These are phyloP conservation scores for Periconia macrospinosa DNA, from an alignment of 2,329 filamentous ascomycete species.

Conservation along the genomic window DNA sequence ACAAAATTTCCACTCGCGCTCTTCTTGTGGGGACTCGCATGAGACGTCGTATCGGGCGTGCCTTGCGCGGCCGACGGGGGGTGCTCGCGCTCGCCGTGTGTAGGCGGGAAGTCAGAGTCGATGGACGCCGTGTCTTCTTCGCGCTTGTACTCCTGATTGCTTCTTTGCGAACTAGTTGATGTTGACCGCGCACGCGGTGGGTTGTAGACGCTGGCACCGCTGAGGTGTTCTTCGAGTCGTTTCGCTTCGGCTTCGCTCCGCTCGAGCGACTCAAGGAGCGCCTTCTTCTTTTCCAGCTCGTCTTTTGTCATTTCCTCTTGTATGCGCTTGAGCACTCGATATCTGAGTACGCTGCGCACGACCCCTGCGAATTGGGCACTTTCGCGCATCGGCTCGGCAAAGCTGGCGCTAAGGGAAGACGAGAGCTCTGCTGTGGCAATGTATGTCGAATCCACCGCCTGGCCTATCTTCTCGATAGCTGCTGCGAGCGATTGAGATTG, in stretches of 20 bases:
- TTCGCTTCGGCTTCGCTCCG: constrained; percentile 89
- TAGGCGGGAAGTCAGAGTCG: constrained; percentile 94
- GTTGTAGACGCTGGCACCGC: constrained; percentile 65
- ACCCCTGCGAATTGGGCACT: constrained; percentile 96
- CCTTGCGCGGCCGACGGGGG: constrained; percentile 72
- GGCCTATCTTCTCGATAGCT: constrained; percentile 91
- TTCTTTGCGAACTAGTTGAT: constrained; percentile 55
- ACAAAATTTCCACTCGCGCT: constrained; percentile 81
- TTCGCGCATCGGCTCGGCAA: constrained; percentile 97
- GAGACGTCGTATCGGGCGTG: constrained; percentile 50
- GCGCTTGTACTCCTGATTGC: constrained; percentile 47
- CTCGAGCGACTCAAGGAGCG: constrained; percentile 84
- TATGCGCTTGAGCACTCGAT: constrained; percentile 88
- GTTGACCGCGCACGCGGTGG: constrained; percentile 69
- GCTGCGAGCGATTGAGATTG: constrained; percentile 84
- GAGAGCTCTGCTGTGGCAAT: constrained; percentile 93
- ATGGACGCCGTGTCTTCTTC: constrained; percentile 83
- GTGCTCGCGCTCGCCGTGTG: constrained; percentile 76
- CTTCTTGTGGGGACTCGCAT: constrained; percentile 67
- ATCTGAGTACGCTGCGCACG: constrained; percentile 83
- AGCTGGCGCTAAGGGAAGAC: constrained; percentile 83
- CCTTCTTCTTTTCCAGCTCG: constrained; percentile 83
- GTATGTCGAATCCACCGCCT: constrained; percentile 94
- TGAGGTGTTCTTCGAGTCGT: constrained; percentile 90
- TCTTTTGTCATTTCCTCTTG: constrained; percentile 98